Base-by-base conservation (phyloP, 208 protist species). In the Trypanosoma scelopori region DNA sequence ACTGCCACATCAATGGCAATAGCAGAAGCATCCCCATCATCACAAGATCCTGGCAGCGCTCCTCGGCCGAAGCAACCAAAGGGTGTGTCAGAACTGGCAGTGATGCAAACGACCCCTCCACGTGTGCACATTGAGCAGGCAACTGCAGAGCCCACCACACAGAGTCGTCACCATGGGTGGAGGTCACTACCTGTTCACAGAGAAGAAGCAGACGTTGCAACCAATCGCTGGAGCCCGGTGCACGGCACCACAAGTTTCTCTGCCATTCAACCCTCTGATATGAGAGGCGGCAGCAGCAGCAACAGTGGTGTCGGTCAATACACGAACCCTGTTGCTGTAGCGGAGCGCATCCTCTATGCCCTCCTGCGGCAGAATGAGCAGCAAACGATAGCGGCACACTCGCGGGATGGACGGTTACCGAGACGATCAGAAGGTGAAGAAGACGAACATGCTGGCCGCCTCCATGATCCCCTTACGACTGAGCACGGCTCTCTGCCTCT, bases 351-450 rank as follows among this genome's bases (percentile, higher is more conserved):
- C n/a, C 20, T 66, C 15, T 48, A 56, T 43, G 37, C 30, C 3
- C 32, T 66, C 11, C 23, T 66, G 48, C 47, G 28, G 20, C 60
- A 66, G 37, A 55, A 57, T 66, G 60, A 66, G 23, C 23, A 61
- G 48, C 35, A 43, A 20, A 28, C n/a, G 15, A 47, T 35, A 12
- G 50, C 46, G n/a, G 9, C 53, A n/a, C 4, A 22, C 27, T 42
- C 51, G 3, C 13, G 27, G 5, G 28, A 18, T 22, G 4, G 5
- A 58, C 15, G 43, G 28, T 1, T 3, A 46, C 28, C 16, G 20
- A 58, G 35, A 58, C 43, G 2, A 30, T 13, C 20, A 47, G 53
- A 43, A 52, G 22, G 22, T 32, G 48, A 52, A 52, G 11, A 15
- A 52, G 48, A 13, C 15, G 20, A n/a, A n/a, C n/a, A 12, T 48